phyloP scores from a whole-genome alignment of 2,329 filamentous ascomycete species.

The Apiospora pterosperma region DNA sequence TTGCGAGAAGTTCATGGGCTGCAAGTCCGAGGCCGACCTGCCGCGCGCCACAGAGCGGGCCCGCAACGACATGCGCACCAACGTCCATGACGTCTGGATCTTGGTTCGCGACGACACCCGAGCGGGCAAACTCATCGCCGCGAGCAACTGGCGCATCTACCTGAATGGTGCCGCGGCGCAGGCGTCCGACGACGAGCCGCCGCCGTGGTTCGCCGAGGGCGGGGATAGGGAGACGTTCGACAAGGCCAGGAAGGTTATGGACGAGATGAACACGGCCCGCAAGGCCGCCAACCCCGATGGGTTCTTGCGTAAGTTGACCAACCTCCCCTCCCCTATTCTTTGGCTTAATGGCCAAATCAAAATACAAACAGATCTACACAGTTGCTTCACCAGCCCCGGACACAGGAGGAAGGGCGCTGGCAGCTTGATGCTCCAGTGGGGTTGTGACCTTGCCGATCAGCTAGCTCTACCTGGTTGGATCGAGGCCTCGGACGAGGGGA shows the following conservation, averaged over 20 bases:
- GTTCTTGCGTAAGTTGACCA: constrained; percentile 30
- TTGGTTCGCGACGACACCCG: constrained; percentile 32
- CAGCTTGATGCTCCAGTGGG: constrained; percentile 30
- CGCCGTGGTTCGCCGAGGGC: constrained; percentile 22
- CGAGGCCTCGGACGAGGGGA: constrained; percentile 31
- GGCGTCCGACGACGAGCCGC: constrained; percentile 17
- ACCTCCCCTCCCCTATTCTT: too few species aligned
- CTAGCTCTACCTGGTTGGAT: constrained; percentile 33
- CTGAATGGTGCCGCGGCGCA: constrained; percentile 13
- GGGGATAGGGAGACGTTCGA: constrained; percentile 32
- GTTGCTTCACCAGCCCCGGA: constrained; percentile 34
- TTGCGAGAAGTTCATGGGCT: constrained; percentile 14
- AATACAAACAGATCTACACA: constrained; percentile 29
- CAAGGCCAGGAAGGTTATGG: constrained; percentile 20
- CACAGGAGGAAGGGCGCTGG: constrained; percentile 34
- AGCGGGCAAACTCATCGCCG: constrained; percentile 28
- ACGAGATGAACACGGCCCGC: constrained; percentile 24
- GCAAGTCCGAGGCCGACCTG: constrained; percentile 16
- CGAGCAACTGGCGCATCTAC: constrained; percentile 32
- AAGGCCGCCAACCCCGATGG: constrained; percentile 24
- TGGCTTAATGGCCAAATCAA: not conserved
- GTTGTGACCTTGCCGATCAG: constrained; percentile 31
- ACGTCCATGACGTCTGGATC: constrained; percentile 29
- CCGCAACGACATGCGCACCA: constrained; percentile 8
- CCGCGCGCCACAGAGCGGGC: constrained; percentile 18